A percentile compares a stretch with the other conserved stretches of the same genome.
phyloP scores from a whole-genome alignment of 2,329 filamentous ascomycete genomes.

The Metarhizium robertsii region DNA sequence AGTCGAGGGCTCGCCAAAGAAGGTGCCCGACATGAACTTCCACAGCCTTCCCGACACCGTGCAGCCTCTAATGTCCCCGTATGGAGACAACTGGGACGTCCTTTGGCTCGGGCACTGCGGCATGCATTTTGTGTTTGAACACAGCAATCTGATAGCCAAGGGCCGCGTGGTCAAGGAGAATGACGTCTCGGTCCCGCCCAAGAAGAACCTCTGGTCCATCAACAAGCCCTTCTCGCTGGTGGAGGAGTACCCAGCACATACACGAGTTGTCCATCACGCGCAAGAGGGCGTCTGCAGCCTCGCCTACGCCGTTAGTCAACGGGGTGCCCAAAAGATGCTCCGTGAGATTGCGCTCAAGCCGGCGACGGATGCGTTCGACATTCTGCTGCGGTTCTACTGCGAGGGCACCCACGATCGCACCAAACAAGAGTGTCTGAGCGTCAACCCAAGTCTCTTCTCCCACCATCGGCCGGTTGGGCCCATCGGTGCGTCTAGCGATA shows the following conservation, averaged over 20 bases:
- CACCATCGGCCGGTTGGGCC: conserved; percentile 32
- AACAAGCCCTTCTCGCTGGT: conserved; percentile 26
- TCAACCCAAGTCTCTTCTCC: conserved; percentile 35
- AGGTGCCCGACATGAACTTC: conserved; percentile 12
- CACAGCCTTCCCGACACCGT: conserved; percentile 10
- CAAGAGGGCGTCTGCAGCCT: conserved; percentile 30
- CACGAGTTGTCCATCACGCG: conserved; percentile 32
- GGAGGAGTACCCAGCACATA: conserved; percentile 28
- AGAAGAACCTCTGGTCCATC: conserved; percentile 22
- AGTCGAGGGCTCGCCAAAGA: not conserved
- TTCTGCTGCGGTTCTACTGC: conserved; percentile 37
- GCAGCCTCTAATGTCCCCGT: conserved; percentile 25
- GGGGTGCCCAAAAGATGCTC: conserved; percentile 32
- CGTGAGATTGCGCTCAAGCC: conserved; percentile 32
- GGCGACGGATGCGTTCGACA: conserved; percentile 30
- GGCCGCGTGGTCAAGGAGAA: conserved; percentile 20
- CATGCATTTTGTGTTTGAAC: conserved; percentile 18
- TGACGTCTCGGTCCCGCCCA: conserved; percentile 26
- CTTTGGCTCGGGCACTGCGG: conserved; percentile 43
- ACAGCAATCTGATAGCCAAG: conserved; percentile 14
- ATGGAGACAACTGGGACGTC: conserved; percentile 43
- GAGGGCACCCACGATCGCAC: conserved; percentile 25
- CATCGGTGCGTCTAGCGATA: conserved; percentile 24
- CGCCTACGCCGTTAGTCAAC: conserved; percentile 35
- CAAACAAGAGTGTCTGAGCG: conserved; percentile 29